Base-by-base conservation (phyloP, 768 basidiomycete genomes). In the Lactarius indigo region DNA sequence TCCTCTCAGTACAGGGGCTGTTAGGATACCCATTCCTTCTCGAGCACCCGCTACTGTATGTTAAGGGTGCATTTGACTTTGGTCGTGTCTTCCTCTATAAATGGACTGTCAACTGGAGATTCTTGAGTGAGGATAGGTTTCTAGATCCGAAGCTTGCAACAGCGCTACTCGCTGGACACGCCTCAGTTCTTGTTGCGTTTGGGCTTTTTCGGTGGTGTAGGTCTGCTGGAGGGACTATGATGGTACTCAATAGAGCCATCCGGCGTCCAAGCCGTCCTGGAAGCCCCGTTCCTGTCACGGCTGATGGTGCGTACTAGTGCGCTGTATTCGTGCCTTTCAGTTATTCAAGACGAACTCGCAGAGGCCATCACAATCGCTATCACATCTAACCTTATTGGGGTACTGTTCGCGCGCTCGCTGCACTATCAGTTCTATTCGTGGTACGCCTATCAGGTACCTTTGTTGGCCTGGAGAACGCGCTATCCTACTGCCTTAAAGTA, bases 401-500 rank as follows among this genome's bases (percentile, higher is more conserved):
- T 98, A 41, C 69, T 92, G 8, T 97, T 92, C 75, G 93, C 97
- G 26, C 87, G 97, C 23, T 98, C 96, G 12, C 79, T 99, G 54
- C 97, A 99, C 75, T 98, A 98, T 75, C 97, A 99, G 71, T 99
- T 99, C 77, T 97, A 97, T 76, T 88, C 92, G 6, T 99, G 97
- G 97, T 98, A 98, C 75, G 92, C 90, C 12, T 89, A 92, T 64
- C 93, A 96, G 72, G 75, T 96, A 39, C 94, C 96, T 1, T 88
- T 96, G 73, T 76, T 98, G 33, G 79, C 85, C 4, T 95, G 87
- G 84, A 86, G 86, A 74, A 89, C 90, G 5, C 81, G 77, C 61
- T 91, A 85, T 74, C 89, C 90, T 18, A 57, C 83, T 17, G 33
- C 78, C 31, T 20, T 90, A 42, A 90, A 86, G 92, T 91, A 73